Evolutionary conservation across 2,329 filamentous ascomycete genomes (phyloP).

Genomic region (Calonectria crousiana): DNA sequence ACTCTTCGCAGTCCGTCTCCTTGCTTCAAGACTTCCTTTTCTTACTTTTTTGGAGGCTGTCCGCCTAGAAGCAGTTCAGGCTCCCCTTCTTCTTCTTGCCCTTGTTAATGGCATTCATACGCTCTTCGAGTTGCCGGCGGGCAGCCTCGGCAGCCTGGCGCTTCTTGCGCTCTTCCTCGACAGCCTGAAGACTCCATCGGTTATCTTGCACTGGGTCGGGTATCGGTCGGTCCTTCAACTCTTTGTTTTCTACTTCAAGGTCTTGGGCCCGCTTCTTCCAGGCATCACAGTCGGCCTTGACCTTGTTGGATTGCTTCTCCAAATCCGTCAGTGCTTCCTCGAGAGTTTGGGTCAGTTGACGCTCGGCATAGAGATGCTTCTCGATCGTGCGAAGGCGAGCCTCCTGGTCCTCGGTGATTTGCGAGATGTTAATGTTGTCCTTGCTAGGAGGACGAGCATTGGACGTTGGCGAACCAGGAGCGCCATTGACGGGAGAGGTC

Average conservation of each 20-base stretch:
- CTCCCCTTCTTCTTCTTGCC: conserved; percentile 96
- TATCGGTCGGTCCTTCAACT: conserved; percentile 66
- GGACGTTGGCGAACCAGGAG: conserved; percentile 63
- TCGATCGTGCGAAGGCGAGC: conserved; percentile 95
- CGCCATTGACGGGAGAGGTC: conserved; percentile 60
- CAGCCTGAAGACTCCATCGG: conserved; percentile 83
- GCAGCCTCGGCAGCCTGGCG: conserved; percentile 91
- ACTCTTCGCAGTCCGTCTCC: conserved; percentile 33
- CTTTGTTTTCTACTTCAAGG: conserved; percentile 79
- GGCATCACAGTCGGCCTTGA: conserved; percentile 88
- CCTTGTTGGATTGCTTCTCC: conserved; percentile 90
- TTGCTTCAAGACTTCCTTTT: not conserved
- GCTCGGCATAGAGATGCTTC: conserved; percentile 95
- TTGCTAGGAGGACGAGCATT: conserved; percentile 81
- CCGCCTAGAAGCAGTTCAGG: conserved; percentile 92
- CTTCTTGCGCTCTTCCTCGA: conserved; percentile 97
- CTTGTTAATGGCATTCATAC: conserved; percentile 90
- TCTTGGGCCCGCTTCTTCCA: conserved; percentile 89
- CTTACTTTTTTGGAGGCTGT: not conserved
- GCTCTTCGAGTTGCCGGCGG: conserved; percentile 88
- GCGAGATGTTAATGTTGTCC: conserved; percentile 74
- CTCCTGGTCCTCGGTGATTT: conserved; percentile 94
- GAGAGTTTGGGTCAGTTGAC: conserved; percentile 93
- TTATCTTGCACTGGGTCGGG: conserved; percentile 64
- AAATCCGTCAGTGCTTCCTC: conserved; percentile 96